Percentiles rank a stretch among this genome's conserved stretches.
Evolutionary conservation across 2,329 filamentous ascomycete genomes (phyloP).

Genomic region (Chlorencoelia australis): DNA sequence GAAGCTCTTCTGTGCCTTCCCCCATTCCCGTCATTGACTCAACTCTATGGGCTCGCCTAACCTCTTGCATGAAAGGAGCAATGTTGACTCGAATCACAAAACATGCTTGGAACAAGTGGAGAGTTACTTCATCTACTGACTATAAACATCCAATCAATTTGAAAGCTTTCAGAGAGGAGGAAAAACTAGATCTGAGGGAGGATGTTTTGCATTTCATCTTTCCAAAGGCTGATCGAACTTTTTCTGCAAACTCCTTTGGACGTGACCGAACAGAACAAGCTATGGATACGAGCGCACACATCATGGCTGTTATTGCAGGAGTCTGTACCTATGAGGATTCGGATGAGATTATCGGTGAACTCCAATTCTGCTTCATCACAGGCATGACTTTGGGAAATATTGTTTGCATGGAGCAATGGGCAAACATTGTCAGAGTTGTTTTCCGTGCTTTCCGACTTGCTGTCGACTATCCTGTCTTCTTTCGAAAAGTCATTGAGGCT

Average conservation of each 20-base stretch:
- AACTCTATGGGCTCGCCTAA: slow-evolving; percentile 42
- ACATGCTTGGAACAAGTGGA: slow-evolving; percentile 36
- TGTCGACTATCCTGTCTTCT: slow-evolving; percentile 34
- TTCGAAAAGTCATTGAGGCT: slow-evolving; percentile 37
- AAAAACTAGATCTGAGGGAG: too few relatives aligned
- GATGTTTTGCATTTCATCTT: slow-evolving; percentile 41
- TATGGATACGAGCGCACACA: slow-evolving; percentile 38
- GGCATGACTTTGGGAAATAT: slow-evolving; percentile 49
- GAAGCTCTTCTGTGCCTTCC: too few relatives aligned
- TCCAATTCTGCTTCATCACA: slow-evolving; percentile 49
- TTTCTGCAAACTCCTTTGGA: slow-evolving; percentile 28
- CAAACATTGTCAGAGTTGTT: slow-evolving; percentile 42
- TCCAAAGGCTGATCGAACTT: slow-evolving; percentile 32
- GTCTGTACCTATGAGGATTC: slow-evolving; percentile 24
- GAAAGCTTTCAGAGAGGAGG: slow-evolving; percentile 30
- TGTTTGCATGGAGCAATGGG: slow-evolving; percentile 53
- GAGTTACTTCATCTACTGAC: slow-evolving; percentile 43
- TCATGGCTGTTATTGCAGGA: slow-evolving; percentile 33
- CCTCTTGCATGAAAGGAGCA: slow-evolving; percentile 35
- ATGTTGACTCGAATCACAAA: slow-evolving; percentile 40
- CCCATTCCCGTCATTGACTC: slow-evolving; percentile 12
- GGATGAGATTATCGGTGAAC: slow-evolving; percentile 44
- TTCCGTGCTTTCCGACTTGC: slow-evolving; percentile 41
- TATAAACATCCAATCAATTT: slow-evolving; percentile 26
- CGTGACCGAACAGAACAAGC: slow-evolving; percentile 34